These are phyloP conservation scores for Dactylellina drechsleri DNA, from an alignment of 2,329 filamentous ascomycete species.

Conservation along the genomic window DNA sequence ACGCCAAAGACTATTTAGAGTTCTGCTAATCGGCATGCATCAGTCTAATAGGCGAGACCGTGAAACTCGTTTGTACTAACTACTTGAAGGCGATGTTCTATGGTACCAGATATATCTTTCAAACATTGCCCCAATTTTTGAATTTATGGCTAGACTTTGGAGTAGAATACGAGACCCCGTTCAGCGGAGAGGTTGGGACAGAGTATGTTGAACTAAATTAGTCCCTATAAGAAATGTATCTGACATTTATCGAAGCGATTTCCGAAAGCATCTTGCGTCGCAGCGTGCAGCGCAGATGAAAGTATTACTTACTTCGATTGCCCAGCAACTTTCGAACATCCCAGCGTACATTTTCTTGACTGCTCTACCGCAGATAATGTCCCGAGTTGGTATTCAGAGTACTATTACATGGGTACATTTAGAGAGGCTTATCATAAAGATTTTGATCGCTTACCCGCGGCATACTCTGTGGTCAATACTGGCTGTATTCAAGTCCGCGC, in stretches of 20 bases:
- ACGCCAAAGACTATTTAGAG: background rate
- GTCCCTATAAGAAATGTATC: background rate
- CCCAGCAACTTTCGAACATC: constrained; percentile 75
- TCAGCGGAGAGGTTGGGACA: constrained; percentile 66
- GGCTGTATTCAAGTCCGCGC: constrained; percentile 82
- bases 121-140: constrained; percentile 88
- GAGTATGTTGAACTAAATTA: constrained; percentile 60
- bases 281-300: constrained; percentile 73
- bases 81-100: constrained; percentile 86
- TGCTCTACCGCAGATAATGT: constrained; percentile 89
- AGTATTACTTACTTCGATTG: constrained; percentile 76
- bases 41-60: constrained; percentile 79
- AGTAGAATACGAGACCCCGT: constrained; percentile 73
- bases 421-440: constrained; percentile 81
- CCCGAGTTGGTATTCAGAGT: constrained; percentile 91
- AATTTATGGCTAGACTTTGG: constrained; percentile 96
- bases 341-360: constrained; percentile 70
- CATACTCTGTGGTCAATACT: constrained; percentile 93
- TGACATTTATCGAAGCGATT: constrained; percentile 59
- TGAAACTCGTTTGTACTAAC: constrained; percentile 91
- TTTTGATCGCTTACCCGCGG: constrained; percentile 86
- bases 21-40: background rate
- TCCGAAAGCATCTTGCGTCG: constrained; percentile 64
- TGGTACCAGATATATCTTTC: constrained; percentile 94
- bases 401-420: constrained; percentile 79